Base-by-base conservation (phyloP, 495 filamentous ascomycete genomes). In the Penicillium paradoxum region DNA sequence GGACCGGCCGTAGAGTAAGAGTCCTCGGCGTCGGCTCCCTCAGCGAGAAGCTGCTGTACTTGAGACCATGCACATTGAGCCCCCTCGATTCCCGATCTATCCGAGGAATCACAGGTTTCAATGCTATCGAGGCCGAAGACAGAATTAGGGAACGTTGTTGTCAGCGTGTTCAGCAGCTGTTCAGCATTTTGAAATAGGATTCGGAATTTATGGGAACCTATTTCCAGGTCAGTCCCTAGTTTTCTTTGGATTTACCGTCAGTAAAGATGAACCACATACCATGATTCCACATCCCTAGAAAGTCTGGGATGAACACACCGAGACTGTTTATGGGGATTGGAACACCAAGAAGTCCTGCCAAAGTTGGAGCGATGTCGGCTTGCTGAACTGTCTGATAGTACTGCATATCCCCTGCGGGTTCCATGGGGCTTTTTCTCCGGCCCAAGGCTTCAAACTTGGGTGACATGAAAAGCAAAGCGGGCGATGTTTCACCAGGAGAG, bases 321-420 rank as follows among this genome's bases (percentile, higher is more conserved):
- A 97, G 70, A 59, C 87, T 97, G 62, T 99, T 99, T 69, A 85
- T 79, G n/a, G 93, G 88, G 15, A 96, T 78, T 0, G 95, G 92
- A 57, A 97, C 83, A 6, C 90, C 91, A 34, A 99, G 76, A 27
- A 97, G 71, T 4, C 84, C 89, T 27, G 87, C 90, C n/a, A 99
- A 68, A 0, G 91, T 95, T 3, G 93, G 90, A 2, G 87, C 89
- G 50, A 97, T 78, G 71, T 99, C 93, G 8, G 89, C 92, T 72
- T 99, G 93, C 60, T 97, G 89, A 33, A 97, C 80, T 13, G 75
- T 85, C 17, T 67, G 77, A 63, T 97, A 97, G 61, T 88, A 97
- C 47, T 87, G 80, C 45, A 91, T 89, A 43, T 87, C 80, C 30
- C 58, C 56, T 3, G 49, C 51, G 14, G 76, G 57, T 37, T 75